phyloP scores from a whole-genome alignment of 306 rosid genomes.

The Glycyrrhiza uralensis region DNA sequence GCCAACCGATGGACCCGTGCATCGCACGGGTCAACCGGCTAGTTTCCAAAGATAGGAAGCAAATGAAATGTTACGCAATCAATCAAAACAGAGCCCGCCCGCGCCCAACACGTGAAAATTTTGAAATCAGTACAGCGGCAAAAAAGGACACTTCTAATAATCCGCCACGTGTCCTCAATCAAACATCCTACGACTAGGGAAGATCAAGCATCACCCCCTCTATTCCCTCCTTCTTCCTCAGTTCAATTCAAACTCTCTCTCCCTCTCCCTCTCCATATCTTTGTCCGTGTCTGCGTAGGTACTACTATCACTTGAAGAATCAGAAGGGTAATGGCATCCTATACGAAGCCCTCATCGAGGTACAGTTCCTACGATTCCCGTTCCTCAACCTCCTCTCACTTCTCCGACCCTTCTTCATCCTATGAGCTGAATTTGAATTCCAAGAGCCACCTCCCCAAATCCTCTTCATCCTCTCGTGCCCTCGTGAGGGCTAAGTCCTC shows the following conservation, averaged over 20 bases:
- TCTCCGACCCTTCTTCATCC: constrained; percentile 81
- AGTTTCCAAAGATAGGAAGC: neutral
- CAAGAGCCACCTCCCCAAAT: constrained; percentile 28
- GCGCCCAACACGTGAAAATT: constrained; percentile 44
- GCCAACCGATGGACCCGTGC: no score
- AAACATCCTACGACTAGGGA: constrained; percentile 1
- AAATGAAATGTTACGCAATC: neutral
- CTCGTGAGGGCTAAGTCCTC: constrained; percentile 56
- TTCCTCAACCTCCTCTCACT: constrained; percentile 69
- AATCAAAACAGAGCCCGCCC: neutral
- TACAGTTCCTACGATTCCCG: constrained; percentile 79
- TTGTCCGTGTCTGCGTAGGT: neutral
- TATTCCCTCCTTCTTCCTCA: neutral
- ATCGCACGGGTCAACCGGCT: no score
- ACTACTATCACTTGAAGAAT: no score
- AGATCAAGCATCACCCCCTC: neutral
- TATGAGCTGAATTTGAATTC: constrained; percentile 29
- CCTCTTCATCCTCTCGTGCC: constrained; percentile 55
- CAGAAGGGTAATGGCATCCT: constrained; percentile 53
- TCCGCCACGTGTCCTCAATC: constrained; percentile 47
- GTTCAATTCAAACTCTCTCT: neutral
- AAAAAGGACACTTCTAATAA: neutral
- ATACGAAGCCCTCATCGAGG: constrained; percentile 64
- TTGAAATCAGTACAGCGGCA: constrained; percentile 65
- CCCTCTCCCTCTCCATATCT: constrained; percentile 14